These are phyloP conservation scores for Sugiyamaella novakii DNA, from an alignment of 1,139 yeast species.

Conservation along the genomic window DNA sequence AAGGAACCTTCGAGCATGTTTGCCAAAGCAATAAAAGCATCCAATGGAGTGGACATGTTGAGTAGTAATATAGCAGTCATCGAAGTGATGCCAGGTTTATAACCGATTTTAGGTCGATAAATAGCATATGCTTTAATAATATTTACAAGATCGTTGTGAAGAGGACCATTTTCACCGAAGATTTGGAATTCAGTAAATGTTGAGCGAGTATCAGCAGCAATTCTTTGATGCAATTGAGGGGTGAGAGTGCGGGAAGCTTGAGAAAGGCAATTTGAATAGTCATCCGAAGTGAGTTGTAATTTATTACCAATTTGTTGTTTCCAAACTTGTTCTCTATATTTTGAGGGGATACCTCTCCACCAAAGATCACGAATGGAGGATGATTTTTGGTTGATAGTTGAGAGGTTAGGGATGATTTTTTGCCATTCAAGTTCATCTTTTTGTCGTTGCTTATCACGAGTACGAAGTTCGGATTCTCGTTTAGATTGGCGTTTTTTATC, in stretches of 20 bases:
- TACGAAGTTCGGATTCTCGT: slow-evolving; percentile 31
- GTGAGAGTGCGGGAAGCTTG: slow-evolving; percentile 20
- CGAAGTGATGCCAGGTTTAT: slow-evolving; percentile 32
- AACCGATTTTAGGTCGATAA: slow-evolving; percentile 38
- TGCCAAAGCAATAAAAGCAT: slow-evolving; percentile 51
- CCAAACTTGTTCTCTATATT: slow-evolving; percentile 57
- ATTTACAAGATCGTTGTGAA: slow-evolving; percentile 41
- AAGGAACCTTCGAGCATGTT: slow-evolving; percentile 47
- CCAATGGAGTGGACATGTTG: slow-evolving; percentile 43
- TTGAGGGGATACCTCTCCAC: slow-evolving; percentile 69
- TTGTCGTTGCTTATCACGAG: slow-evolving; percentile 36
- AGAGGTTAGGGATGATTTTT: slow-evolving; percentile 46
- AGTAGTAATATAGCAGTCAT: slow-evolving; percentile 50
- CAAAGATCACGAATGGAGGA: slow-evolving; percentile 56
- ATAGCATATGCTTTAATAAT: slow-evolving; percentile 41
- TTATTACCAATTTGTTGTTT: slow-evolving; percentile 48
- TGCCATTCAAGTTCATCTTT: slow-evolving; percentile 50
- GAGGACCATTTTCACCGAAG: slow-evolving; percentile 47
- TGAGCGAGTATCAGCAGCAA: slow-evolving; percentile 37
- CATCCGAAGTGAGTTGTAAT: slow-evolving; percentile 32
- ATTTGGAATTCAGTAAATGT: slow-evolving; percentile 51
- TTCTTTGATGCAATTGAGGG: slow-evolving; percentile 28
- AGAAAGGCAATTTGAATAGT: slow-evolving; percentile 28
- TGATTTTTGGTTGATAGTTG: slow-evolving; percentile 38
- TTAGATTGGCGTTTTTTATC: slow-evolving; percentile 39